Base-by-base conservation (phyloP, 2,329 filamentous ascomycete species). In the Fusarium mexicanum region DNA sequence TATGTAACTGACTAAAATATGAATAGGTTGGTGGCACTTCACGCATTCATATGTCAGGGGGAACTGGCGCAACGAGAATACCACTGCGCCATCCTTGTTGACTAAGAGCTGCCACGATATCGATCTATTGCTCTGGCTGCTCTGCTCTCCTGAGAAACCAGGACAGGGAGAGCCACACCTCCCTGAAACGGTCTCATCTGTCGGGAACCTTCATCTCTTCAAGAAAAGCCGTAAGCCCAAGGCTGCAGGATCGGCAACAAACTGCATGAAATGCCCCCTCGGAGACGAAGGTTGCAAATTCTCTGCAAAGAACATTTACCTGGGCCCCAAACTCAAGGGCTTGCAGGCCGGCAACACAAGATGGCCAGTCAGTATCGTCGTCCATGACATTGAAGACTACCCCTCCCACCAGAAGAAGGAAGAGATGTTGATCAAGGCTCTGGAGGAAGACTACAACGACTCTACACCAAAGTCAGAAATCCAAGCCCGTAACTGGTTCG, bases 81-180 rank as follows among this genome's bases (percentile, higher is more conserved):
- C 85, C 10, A 91, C 89, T n/a, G 95, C 89, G 31, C 96, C 92
- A 12, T 96, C 93, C 3, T 87, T 99, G 4, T 87, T 99, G 37
- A 98, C 96, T 6, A 99, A 98, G 83, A 97, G 94, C 67, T 98
- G 96, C 77, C 96, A 99, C 79, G 96, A 99, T 77, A 93, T 99
- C 57, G 96, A 99, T 80, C 90, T 98, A 65, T 84, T 98, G 9
- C 86, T 98, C 22, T 99, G 96, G 96, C 85, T 98, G 53, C 87
- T 98, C 17, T 96, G 92, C 79, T 94, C 93, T 2, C 93, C 94
- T 1, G 80, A 80, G 20, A 83, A 82, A 61, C 81, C 85, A 2
- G 83, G 85, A 18, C 77, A 82, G 4, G 82, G 82, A 13, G 81
- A 83, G 20, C 88, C 92, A 0, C 95, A 98, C 81, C 86, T 96